Conservation (phyloP, 2,329 filamentous ascomycete genomes). For the Monosporascus sp. region DNA sequence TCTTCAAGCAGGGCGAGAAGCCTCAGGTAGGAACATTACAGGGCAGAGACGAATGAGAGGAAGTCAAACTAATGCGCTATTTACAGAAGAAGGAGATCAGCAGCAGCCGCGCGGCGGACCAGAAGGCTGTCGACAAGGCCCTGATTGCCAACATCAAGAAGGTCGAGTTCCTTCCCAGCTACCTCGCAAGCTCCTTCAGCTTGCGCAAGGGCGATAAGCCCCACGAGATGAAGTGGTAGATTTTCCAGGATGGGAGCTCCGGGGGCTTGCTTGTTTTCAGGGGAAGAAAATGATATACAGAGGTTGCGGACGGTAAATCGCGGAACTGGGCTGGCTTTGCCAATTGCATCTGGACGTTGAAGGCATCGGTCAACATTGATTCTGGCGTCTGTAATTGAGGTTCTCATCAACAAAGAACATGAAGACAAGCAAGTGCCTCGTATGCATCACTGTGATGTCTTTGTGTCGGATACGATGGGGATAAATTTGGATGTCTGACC, state of each 20-base stretch:
- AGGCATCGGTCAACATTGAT: conserved; percentile 56
- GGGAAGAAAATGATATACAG: conserved; percentile 20
- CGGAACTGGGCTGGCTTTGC: conserved; percentile 53
- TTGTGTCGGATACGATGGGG: neutral
- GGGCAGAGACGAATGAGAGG: conserved; percentile 7
- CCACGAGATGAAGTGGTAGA: conserved; percentile 99
- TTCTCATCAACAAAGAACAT: conserved; percentile 54
- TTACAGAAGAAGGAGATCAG: conserved; percentile 92
- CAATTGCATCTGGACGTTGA: conserved; percentile 63
- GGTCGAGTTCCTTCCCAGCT: conserved; percentile 87
- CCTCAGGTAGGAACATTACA: conserved; percentile 65
- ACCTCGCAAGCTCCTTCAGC: conserved; percentile 95
- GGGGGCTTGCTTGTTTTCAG: conserved; percentile 21
- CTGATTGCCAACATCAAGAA: conserved; percentile 97
- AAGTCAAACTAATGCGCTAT: conserved; percentile 24
- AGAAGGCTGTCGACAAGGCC: conserved; percentile 98
- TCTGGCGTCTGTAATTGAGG: conserved; percentile 63
- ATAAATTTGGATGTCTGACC: neutral
- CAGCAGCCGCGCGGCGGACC: conserved; percentile 89
- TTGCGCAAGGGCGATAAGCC: conserved; percentile 99
- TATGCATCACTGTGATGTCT: neutral
- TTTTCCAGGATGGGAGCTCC: conserved; percentile 3
- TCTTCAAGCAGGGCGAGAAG: conserved; percentile 99
- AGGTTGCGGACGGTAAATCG: conserved; percentile 43
- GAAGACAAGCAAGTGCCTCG: conserved; percentile 31